A percentile compares a stretch with the other conserved stretches of the same genome.
Evolutionary conservation across 2,329 filamentous ascomycete species (phyloP).

Genomic region (Sclerotinia borealis): DNA sequence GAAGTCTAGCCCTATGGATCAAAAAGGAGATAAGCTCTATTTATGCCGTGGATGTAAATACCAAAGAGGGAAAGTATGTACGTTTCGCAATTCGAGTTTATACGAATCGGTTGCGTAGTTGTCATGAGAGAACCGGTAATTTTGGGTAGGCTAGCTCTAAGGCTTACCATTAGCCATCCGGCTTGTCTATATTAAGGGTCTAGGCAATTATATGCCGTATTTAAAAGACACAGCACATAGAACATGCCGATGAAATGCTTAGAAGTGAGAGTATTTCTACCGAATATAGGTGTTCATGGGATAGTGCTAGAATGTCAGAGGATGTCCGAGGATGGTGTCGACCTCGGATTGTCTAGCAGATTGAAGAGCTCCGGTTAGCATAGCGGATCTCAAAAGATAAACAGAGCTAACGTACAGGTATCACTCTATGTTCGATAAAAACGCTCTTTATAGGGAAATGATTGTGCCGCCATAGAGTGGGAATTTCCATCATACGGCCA

Average conservation of each 20-base stretch:
- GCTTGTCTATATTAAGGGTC: too few relatives aligned
- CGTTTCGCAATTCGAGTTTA: too few relatives aligned
- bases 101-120: too few relatives aligned
- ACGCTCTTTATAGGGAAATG: constrained; percentile 7
- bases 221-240: constrained; percentile 15
- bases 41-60: neutral
- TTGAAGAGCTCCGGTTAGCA: neutral
- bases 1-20: neutral
- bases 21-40: neutral
- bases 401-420: neutral
- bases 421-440: constrained; percentile 4
- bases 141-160: too few relatives aligned
- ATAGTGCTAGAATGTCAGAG: constrained; percentile 11
- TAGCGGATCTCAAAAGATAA: neutral
- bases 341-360: constrained; percentile 15
- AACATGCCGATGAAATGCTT: constrained; percentile 8
- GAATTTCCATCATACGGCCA: constrained; percentile 11
- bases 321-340: constrained; percentile 15
- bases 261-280: constrained; percentile 13
- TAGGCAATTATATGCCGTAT: constrained; percentile 16
- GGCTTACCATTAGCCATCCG: too few relatives aligned
- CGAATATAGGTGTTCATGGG: constrained; percentile 10
- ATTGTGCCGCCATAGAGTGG: constrained; percentile 15
- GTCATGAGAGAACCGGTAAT: too few relatives aligned
- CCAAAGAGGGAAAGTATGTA: too few relatives aligned